phyloP scores from a whole-genome alignment of 139 green algal genomes.

The Asterochloris sp. region DNA sequence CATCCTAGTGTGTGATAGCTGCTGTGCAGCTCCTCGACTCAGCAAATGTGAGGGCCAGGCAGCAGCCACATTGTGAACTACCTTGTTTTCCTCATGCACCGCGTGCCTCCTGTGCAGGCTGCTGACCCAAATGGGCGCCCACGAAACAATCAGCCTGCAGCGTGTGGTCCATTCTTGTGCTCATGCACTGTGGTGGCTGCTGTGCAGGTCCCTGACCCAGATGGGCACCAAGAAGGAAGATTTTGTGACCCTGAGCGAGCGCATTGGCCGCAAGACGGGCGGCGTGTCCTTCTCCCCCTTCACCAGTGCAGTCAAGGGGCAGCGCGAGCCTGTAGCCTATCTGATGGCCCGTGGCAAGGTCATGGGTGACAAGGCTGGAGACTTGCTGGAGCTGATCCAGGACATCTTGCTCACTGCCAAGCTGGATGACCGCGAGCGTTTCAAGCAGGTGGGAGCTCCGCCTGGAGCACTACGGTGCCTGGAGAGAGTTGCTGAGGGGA shows the following conservation, averaged over 20 bases:
- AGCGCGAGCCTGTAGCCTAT: slow-evolving; percentile 66
- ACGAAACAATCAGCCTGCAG: no score
- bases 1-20: no score
- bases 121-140: no score
- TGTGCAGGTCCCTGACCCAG: slow-evolving; percentile 62
- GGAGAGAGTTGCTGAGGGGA: no score
- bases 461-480: no score
- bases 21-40: no score
- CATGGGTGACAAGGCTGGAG: slow-evolving; percentile 80
- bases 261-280: slow-evolving; percentile 96
- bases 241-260: slow-evolving; percentile 94
- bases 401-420: slow-evolving; percentile 79
- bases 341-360: slow-evolving; percentile 90
- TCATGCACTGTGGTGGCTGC: not conserved
- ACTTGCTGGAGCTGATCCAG: slow-evolving; percentile 84
- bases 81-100: no score
- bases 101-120: no score
- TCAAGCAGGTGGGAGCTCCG: slow-evolving; percentile 56
- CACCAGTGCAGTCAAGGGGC: slow-evolving; percentile 52
- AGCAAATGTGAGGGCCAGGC: no score
- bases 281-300: slow-evolving; percentile 89
- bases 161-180: no score
- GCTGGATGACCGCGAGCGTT: slow-evolving; percentile 88
- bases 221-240: slow-evolving; percentile 87
- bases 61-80: no score